Base-by-base conservation (phyloP, 148 eudicot species). In the Polygonum maritimum region DNA sequence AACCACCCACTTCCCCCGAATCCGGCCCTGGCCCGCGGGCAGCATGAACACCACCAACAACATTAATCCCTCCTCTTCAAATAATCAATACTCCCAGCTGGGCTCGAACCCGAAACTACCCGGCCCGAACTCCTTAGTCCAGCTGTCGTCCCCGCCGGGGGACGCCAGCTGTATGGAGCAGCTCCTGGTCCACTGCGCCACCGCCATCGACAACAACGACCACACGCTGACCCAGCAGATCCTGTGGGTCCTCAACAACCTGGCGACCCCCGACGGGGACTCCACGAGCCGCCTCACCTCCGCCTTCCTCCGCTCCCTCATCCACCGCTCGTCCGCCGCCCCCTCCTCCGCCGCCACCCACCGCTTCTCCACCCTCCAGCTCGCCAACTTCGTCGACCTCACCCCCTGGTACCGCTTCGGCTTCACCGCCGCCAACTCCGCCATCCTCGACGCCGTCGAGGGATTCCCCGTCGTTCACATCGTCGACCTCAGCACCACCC, bases 381-480 rank as follows among this genome's bases (percentile, higher is more conserved):
- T 94, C 0, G 93, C 97, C 0, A 79, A 91, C 52, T 94, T 84
- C 78, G 97, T 94, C 1, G 97, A 94, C 80, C 76, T 94, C 5
- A 94, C 98, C 0, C 98, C 98, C 0, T 94, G 97, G 97, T 94
- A 92, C 67, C 80, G 98, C 3, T 94, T 94, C 40, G 98, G 98
- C 6, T 94, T 87, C 88, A 90, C 96, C 0, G 89, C 93, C 3
- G 96, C 97, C 0, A 94, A 94, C 49, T 85, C 92, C 0, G 87
- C 93, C 14, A 89, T 94, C 2, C 62, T 94, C 0, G 88, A 89
- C 69, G 95, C 91, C 1, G 78, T 90, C 2, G 88, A 88, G 38
- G 87, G 90, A 1, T 87, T 76, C 21, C 77, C 87, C 0, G 75
- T 69, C 11, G 74, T 92, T 54, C 96, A 95, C 74, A 90, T 95